A percentile compares a stretch with the other conserved stretches of the same genome.
Conservation (phyloP, 139 green algal species). For the Dunaliella sp. region DNA sequence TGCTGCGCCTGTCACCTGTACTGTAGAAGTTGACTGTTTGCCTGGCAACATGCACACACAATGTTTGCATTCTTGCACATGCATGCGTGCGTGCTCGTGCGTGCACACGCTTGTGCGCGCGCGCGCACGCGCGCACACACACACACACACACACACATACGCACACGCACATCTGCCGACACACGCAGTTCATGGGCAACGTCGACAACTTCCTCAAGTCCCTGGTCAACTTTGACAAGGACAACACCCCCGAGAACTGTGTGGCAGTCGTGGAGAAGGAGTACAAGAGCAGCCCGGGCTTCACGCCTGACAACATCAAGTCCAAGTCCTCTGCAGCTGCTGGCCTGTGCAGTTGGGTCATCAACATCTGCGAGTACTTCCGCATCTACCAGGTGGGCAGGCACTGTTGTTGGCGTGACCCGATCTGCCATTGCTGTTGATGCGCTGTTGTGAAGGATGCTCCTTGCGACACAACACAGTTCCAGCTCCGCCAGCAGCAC, state of each 20-base stretch:
- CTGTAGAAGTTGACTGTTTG: no score
- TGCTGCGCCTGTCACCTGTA: no score
- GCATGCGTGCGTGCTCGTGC: no score
- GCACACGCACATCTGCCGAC: neutral
- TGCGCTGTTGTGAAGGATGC: no score
- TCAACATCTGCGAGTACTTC: constrained; percentile 96
- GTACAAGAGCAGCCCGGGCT: constrained; percentile 74
- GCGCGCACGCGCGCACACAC: no score
- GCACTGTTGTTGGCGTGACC: neutral
- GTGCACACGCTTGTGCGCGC: no score
- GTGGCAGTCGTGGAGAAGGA: constrained; percentile 53
- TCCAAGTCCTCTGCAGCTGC: constrained; percentile 85
- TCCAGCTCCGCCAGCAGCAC: neutral
- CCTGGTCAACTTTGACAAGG: constrained; percentile 89
- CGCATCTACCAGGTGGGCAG: constrained; percentile 81
- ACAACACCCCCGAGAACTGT: constrained; percentile 76
- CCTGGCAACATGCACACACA: no score
- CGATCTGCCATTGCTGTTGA: no score
- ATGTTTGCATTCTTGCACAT: no score
- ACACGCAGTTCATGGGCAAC: constrained; percentile 88
- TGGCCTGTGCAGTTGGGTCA: constrained; percentile 85
- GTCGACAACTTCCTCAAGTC: constrained; percentile 86
- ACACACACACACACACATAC: no score
- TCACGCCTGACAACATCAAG: constrained; percentile 78
- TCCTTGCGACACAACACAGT: no score